A percentile compares a stretch with the other conserved stretches of the same genome.
Evolutionary conservation across 257 asterid genomes (phyloP).

Genomic region (Solanum ossicruentum): DNA sequence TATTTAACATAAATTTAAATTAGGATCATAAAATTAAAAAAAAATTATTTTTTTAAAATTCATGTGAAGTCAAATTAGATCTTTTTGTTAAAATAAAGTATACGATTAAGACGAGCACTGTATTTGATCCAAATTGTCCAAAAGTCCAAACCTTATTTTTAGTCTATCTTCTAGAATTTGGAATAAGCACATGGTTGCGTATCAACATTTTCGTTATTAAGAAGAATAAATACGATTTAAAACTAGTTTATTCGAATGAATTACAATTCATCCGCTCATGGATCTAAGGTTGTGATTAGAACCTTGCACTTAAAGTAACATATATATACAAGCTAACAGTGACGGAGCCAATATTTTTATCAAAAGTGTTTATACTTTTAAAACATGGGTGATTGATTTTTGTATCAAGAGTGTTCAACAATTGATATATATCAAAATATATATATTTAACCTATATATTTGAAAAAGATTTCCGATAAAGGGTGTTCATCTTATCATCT

Average conservation of each 20-base stretch:
- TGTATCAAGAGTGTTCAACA: too few species aligned
- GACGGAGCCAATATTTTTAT: too few species aligned
- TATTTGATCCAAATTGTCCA: not conserved
- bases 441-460: too few species aligned
- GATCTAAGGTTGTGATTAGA: not conserved
- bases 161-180: not conserved
- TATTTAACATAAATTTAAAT: too few species aligned
- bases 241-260: not conserved
- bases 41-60: too few species aligned
- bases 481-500: too few species aligned
- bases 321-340: too few species aligned
- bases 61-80: too few species aligned
- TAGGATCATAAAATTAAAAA: too few species aligned
- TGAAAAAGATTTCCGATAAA: rapidly evolving
- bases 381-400: too few species aligned
- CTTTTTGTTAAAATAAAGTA: not conserved
- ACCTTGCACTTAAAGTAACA: not conserved
- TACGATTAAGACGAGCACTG: not conserved
- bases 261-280: not conserved
- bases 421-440: too few species aligned
- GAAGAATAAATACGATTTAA: not conserved
- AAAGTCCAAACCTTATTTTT: not conserved
- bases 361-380: too few species aligned
- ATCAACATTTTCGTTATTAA: not conserved
- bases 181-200: not conserved